Conservation (phyloP, 2,329 filamentous ascomycete species). For the Rhinocladiella mackenziei region DNA sequence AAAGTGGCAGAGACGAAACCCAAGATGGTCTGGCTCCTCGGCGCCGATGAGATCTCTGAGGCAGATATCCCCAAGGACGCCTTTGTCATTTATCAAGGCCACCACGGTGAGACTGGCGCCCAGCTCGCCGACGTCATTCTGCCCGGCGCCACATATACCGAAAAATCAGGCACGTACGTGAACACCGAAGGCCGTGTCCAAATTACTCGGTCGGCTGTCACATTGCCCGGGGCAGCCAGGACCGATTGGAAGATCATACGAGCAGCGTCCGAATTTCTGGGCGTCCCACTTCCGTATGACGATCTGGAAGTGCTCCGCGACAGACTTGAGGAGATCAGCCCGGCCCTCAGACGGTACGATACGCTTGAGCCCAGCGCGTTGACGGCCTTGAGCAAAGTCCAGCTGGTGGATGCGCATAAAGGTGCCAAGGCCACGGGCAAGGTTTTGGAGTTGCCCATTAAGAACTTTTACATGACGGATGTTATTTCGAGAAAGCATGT, state of each 20-base stretch:
- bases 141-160: slow-evolving; percentile 91
- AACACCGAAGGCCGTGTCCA: slow-evolving; percentile 98
- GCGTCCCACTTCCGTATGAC: slow-evolving; percentile 82
- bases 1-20: slow-evolving; percentile 78
- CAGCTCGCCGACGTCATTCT: slow-evolving; percentile 91
- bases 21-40: slow-evolving; percentile 95
- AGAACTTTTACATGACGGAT: slow-evolving; percentile 99
- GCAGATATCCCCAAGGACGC: slow-evolving; percentile 90
- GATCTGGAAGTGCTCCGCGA: slow-evolving; percentile 84
- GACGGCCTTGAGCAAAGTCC: slow-evolving; percentile 77
- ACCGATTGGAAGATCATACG: slow-evolving; percentile 99
- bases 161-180: slow-evolving; percentile 93
- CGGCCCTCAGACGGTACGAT: slow-evolving; percentile 83
- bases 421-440: slow-evolving; percentile 67
- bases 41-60: slow-evolving; percentile 83
- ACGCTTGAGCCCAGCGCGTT: slow-evolving; percentile 78
- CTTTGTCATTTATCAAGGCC: slow-evolving; percentile 96
- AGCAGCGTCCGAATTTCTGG: slow-evolving; percentile 85
- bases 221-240: slow-evolving; percentile 80
- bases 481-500: slow-evolving; percentile 89
- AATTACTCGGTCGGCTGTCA: slow-evolving; percentile 84
- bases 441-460: slow-evolving; percentile 77
- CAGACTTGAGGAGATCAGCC: slow-evolving; percentile 92
- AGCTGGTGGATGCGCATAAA: slow-evolving; percentile 95
- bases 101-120: slow-evolving; percentile 91